Base-by-base conservation (phyloP, 2,329 filamentous ascomycete species). In the Arthrobotrys entomopaga region DNA sequence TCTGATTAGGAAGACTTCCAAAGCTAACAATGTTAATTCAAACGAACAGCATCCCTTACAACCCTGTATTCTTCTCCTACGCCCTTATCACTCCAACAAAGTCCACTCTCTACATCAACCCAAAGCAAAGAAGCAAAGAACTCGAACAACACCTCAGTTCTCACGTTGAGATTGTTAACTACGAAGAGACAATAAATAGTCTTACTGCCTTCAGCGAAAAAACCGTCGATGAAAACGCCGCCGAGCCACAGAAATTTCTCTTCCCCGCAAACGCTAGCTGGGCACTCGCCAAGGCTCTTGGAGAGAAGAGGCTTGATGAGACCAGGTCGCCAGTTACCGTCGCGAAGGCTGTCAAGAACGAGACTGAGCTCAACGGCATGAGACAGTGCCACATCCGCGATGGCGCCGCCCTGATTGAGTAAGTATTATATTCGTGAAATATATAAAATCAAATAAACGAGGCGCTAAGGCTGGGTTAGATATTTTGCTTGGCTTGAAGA, bases 401-500 rank as follows among this genome's bases (percentile, higher is more conserved):
- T 79, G 95, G 95, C 53, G 93, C 92, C 53, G 94, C 95, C 1
- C 82, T 98, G 75, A 93, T 88, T 65, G 89, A 97, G 80, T 74
- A 53, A 19, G 69, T 26, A 2, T 1, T 6, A 34, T 34, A 20
- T n/a, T 50, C n/a, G n/a, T n/a, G 8, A 11, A 11, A 60, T 34
- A 13, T 8, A 49, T 13, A 34, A n/a, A 53, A 6, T 13, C 5
- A 46, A 11, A 8, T 0, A 16, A 26, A 57, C 2, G 16, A 26
- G 1, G 38, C 1, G 24, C 57, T 73, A 58, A 73, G 54, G 46
- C n/a, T 19, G 10, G n/a, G 15, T 4, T 19, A 73, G 69, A 20
- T 99, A 93, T 81, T 97, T 99, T 81, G 92, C 95, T 11, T 99
- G 95, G 95, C 86, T 99, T 2, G 95, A 99, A 81, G 87, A 97